A percentile compares a stretch with the other conserved stretches of the same genome.
These are phyloP conservation scores for Fraxinus albicans DNA, from an alignment of 305 asterid genomes.

Conservation along the genomic window DNA sequence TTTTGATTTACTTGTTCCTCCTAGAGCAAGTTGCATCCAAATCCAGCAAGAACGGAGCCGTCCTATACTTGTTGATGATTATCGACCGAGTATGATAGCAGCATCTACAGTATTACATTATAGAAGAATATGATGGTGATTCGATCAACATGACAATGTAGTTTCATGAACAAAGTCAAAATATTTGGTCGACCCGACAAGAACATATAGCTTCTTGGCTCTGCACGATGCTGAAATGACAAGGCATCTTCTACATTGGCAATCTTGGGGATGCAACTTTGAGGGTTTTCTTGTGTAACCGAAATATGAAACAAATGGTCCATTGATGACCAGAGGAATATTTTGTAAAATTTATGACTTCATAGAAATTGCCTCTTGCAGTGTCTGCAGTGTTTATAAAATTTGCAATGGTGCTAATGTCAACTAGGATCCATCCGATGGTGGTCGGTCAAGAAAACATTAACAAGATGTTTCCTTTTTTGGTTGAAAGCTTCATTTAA, in stretches of 20 bases:
- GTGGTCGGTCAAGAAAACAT: neutral
- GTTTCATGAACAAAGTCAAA: neutral
- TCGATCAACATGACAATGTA: neutral
- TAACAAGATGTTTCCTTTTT: neutral
- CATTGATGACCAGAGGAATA: neutral
- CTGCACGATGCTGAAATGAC: neutral
- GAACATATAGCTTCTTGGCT: neutral
- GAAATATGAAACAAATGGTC: neutral
- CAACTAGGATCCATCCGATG: neutral
- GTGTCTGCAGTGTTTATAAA: neutral
- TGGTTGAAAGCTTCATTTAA: neutral
- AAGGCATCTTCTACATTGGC: neutral
- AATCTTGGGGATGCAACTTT: neutral
- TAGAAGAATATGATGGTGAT: conserved; percentile 10
- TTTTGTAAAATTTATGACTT: neutral
- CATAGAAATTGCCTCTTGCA: neutral
- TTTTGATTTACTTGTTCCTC: conserved; percentile 51
- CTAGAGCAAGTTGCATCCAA: conserved; percentile 20
- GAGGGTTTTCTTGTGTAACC: neutral
- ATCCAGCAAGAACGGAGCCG: conserved; percentile 9
- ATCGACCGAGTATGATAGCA: conserved; percentile 72
- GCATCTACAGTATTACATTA: conserved; percentile 56
- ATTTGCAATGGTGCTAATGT: neutral
- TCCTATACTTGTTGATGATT: conserved; percentile 24
- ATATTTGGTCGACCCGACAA: neutral